Base-by-base conservation (phyloP, 176 grass and related monocot genomes). In the Juncus inflexus region DNA sequence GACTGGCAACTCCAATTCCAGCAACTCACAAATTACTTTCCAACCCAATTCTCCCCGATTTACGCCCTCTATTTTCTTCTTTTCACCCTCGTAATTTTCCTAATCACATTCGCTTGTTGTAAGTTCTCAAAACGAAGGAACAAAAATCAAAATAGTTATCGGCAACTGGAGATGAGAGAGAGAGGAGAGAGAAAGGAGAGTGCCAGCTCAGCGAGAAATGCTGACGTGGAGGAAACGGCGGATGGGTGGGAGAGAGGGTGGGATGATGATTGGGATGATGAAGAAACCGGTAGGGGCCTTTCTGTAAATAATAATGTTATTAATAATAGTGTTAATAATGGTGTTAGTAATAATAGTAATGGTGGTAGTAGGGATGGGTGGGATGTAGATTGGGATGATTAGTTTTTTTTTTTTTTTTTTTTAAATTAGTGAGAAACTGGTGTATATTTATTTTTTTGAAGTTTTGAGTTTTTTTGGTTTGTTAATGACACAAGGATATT, bases 311-410 rank as follows among this genome's bases (percentile, higher is more conserved):
- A 82, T 74, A 97, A 83, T 70, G 37, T 85, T 69, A 78, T 61
- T 37, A 73, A 64, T 37, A 77, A 43, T 69, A 76, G 62, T 40
- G 77, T 76, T 37, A 86, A 35, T 80, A 91, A 89, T 67, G 87
- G 89, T 64, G 87, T 28, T 28, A 96, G 85, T 70, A 38, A 84
- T 69, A 76, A 64, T 42, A 73, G 61, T 37, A 77, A 60, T 35
- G 37, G 15, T 42, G 78, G 76, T 39, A 86, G 40, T 80, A 92
- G 86, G 69, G 88, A 92, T 66, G 87, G 85, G 35, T 99, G 94
- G 94, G 88, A 99, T 65, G 72, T 83, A 14, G 84, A 91, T 69
- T 99, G 94, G 94, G 94, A 99, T 72, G 94, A 92, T 73, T 99
- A 77, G 73, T n/a, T 40, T 15, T 69, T 69, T 71, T 57, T 53